Conservation (phyloP, 345 rosid genomes). For the Acer yangbiense region DNA sequence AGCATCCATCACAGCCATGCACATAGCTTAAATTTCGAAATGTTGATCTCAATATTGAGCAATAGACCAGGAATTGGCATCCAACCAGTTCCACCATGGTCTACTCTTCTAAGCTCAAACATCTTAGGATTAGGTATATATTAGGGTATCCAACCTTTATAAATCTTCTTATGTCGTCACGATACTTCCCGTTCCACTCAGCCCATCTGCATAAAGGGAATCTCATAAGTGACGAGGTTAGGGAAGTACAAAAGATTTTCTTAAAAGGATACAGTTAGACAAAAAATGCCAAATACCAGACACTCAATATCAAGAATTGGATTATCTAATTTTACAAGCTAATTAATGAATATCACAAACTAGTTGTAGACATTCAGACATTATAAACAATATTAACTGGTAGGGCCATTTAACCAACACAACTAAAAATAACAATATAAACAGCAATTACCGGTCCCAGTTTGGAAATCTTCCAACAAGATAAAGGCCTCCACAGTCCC, state of each 20-base stretch:
- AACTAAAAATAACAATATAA: neutral
- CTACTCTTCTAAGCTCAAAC: neutral
- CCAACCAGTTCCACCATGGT: neutral
- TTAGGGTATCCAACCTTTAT: conserved; percentile 59
- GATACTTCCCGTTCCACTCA: conserved; percentile 97
- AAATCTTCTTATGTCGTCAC: conserved; percentile 82
- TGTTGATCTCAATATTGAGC: neutral
- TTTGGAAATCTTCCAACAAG: conserved; percentile 94
- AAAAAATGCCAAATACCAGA: conserved; percentile 12
- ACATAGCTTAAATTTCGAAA: neutral
- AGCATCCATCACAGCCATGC: neutral
- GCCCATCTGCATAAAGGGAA: conserved; percentile 73
- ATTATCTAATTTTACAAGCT: neutral
- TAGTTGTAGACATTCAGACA: neutral
- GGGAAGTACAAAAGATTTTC: neutral
- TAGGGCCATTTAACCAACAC: neutral
- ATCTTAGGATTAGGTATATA: neutral
- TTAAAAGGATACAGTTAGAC: too few species aligned
- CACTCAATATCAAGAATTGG: neutral
- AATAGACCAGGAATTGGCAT: conserved; percentile 10
- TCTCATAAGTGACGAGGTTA: conserved; percentile 12
- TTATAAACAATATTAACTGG: neutral
- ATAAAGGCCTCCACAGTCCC: conserved; percentile 98
- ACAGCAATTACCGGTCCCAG: conserved; percentile 76
- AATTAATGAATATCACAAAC: neutral